phyloP scores from a whole-genome alignment of 116 monocot species.

The Posidonia oceanica region DNA sequence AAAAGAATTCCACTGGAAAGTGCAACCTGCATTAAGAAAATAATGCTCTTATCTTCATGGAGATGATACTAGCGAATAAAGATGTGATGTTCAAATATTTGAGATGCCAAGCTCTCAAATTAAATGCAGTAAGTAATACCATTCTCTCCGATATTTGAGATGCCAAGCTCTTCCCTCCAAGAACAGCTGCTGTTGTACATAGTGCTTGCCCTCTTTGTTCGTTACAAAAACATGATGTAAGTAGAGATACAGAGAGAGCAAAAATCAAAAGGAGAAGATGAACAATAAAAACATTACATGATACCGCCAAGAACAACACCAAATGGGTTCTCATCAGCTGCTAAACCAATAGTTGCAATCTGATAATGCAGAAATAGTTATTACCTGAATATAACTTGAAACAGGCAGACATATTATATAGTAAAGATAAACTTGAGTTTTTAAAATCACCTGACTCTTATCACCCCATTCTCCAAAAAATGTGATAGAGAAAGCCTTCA shows the following conservation, averaged over 20 bases:
- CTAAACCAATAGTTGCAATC: slow-evolving; percentile 97
- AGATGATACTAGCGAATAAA: not conserved
- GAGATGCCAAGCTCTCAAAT: not conserved
- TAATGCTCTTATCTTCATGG: too few species aligned
- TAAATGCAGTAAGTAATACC: slow-evolving; percentile 26
- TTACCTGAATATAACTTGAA: not conserved
- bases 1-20: slow-evolving; percentile 76
- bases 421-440: not conserved
- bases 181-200: slow-evolving; percentile 86
- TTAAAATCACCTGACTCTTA: slow-evolving; percentile 73
- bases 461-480: slow-evolving; percentile 99
- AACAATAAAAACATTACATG: slow-evolving; percentile 34
- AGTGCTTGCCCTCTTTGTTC: slow-evolving; percentile 63
- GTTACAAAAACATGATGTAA: slow-evolving; percentile 2
- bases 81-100: not conserved
- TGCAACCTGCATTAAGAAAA: slow-evolving; percentile 32
- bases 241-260: not conserved
- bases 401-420: not conserved
- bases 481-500: slow-evolving; percentile 92
- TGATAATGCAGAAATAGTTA: slow-evolving; percentile 15
- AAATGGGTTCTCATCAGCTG: slow-evolving; percentile 70
- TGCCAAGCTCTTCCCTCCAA: slow-evolving; percentile 94
- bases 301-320: slow-evolving; percentile 95
- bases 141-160: slow-evolving; percentile 94
- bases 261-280: not conserved